Base-by-base conservation (phyloP, 176 grass and related monocot genomes). In the Bothriochloa decipiens region DNA sequence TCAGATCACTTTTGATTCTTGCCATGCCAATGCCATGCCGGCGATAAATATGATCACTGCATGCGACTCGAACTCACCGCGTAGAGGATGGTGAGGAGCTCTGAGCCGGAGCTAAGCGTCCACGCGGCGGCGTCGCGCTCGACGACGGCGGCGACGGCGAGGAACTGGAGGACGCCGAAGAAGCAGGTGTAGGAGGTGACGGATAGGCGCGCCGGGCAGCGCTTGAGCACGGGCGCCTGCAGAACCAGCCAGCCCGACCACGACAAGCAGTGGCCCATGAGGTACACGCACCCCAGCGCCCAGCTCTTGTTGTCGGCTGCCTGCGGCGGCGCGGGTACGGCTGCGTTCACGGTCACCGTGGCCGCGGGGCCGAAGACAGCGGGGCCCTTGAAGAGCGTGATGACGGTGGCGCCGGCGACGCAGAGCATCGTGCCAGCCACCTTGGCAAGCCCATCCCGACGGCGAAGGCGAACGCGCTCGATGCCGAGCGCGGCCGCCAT, bases 201-300 rank as follows among this genome's bases (percentile, higher is more conserved):
- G 1, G 68, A 70, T 0, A 70, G 68, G 5, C 68, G 36, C 68
- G 68, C 68, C 11, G 68, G 68, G 37, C 42, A 70, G 68, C 68
- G 68, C 37, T 42, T 70, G 4, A 70, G 68, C 36, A 70, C 68
- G 37, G 68, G 68, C 20, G 68, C 37, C 68, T 70, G 37, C 37
- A 70, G 68, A 22, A 70, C 68, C 20, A 70, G 68, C 68, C 68
- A 70, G 1, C 20, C 8, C 1, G 95, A 98, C 95, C 95, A 98
- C 68, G 95, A 98, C 42, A 98, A 55, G 85, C 95, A 98, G 87
- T 98, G 95, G 0, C 95, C 95, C 70, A 98, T 95, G 35, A 98
- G 52, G 85, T 95, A 98, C 2, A 98, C 6, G 91, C 95, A 98
- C 0, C 95, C 95, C 39, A 98, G 85, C 33, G 92, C 95, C 95